Evolutionary conservation across 345 rosid genomes (phyloP), one percentile per base, ranked within the genome.

Genomic region (Eutrema heterophyllum): DNA sequence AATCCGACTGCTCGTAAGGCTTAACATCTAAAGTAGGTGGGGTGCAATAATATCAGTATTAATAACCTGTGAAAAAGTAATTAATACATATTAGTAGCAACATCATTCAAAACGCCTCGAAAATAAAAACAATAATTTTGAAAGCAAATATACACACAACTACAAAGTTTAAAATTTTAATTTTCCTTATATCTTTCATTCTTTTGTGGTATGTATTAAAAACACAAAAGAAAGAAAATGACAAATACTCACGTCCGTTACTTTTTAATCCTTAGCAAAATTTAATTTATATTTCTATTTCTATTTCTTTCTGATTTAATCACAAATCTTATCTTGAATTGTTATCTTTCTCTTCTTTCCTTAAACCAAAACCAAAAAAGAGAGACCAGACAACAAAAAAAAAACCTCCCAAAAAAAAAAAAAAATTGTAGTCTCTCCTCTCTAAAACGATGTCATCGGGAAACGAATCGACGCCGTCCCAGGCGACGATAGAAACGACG

Each of bases 181-280:
- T 21, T 50, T 50, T 51, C 72, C 44, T 33, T 57, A 38, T 36
- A 64, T 49, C 59, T 30, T 30, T 4, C 33, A 4, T 30, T 4
- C 33, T 38, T 40, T 27, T 77, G 67, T 71, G 80, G 63, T 65
- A 70, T 41, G 29, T 43, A 64, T 56, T 64, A 55, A 59, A 63
- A 39, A 24, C 44, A 40, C 24, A 53, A 73, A 80, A 67, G 50
- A 40, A 74, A 85, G 81, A 84, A 87, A 86, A 87, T 51, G 80
- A 87, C 88, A 87, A 87, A 72, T 82, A 82, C 77, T 80, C 78
- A 51, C 81, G 87, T 83, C 92, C 89, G 91, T 84, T 89, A 67
- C 86, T 63, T 70, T 65, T 59, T 78, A 85, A 76, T 83, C 83
- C 81, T 72, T 76, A 55, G 35, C 82, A 41, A 26, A 69, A 41